Base-by-base conservation (phyloP, 495 filamentous ascomycete species). In the Mytilinidion resinicola region DNA sequence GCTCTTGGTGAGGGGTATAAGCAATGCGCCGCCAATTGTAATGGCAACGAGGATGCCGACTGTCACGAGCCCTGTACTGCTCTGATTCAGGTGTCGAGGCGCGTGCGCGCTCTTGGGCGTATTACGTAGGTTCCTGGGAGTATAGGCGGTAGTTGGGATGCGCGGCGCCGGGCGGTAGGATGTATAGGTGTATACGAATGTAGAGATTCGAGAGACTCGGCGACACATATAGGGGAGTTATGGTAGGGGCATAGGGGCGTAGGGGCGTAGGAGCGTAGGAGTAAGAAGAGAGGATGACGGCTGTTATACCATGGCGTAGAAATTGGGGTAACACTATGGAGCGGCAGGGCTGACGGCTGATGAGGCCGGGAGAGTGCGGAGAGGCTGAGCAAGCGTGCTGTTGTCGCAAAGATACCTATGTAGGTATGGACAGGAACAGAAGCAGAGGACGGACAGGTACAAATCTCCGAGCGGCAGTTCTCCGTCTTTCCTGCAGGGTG, bases 361-460 rank as follows among this genome's bases (percentile, higher is more conserved):
- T n/a, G n/a, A n/a, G n/a, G 46, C 46, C 46, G 46, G 46, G 19
- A 49, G 46, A 6, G 21, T 25, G 44, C 46, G 46, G 46, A 49
- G 21, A 25, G 46, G 46, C 46, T 19, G 46, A 49, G 46, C 14
- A 48, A 30, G 15, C 19, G 25, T 30, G 6, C 6, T 30, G 25
- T 30, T 6, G 25, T 6, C 25, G 25, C 25, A 30, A 6, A 30
- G 6, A 2, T 30, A 30, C 25, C 25, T 30, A 3, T 30, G 25
- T 30, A 30, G 2, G 25, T 30, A 30, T 30, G 25, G 25, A 6
- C 6, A 30, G 2, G 25, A 30, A 30, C 25, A 30, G 25, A 30
- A 30, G 25, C 3, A 30, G 3, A 30, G 25, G 6, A 30, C 6
- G 25, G 25, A 6, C 25, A 30, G 25, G 25, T 30, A 30, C 25